A percentile compares a stretch with the other conserved stretches of the same genome.
Evolutionary conservation across 148 eudicot species (phyloP).

Genomic region (Chenopodium suecicum): DNA sequence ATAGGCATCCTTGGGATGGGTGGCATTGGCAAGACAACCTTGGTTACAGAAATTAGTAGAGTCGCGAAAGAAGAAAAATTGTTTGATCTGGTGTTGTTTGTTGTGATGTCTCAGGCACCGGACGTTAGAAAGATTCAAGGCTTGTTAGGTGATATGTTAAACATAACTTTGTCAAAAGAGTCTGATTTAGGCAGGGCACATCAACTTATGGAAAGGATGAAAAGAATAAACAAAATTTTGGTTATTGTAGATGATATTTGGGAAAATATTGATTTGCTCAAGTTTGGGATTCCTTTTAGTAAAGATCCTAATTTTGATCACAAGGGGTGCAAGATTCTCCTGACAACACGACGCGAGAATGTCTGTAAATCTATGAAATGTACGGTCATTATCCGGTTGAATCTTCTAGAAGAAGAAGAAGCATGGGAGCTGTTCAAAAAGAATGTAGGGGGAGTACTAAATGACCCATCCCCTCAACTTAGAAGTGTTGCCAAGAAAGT

Average conservation of each 20-base stretch:
- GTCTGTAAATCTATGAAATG: too few relatives aligned
- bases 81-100: too few relatives aligned
- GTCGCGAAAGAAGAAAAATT: background rate
- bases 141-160: constrained; percentile 12
- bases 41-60: constrained; percentile 10
- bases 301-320: too few relatives aligned
- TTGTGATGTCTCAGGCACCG: background rate
- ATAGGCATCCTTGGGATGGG: constrained; percentile 9
- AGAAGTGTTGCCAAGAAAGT: background rate
- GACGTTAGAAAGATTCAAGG: constrained; percentile 10
- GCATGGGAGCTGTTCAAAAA: too few relatives aligned
- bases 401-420: too few relatives aligned
- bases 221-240: background rate
- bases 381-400: too few relatives aligned
- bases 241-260: background rate
- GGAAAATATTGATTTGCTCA: background rate
- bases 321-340: too few relatives aligned
- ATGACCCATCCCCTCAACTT: too few relatives aligned
- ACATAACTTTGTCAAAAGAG: background rate
- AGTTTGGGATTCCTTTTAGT: background rate
- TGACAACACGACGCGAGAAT: too few relatives aligned
- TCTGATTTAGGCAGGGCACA: constrained; percentile 1
- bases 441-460: too few relatives aligned
- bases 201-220: background rate
- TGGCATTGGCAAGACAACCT: constrained; percentile 14